phyloP scores from a whole-genome alignment of 2,329 filamentous ascomycete genomes.

The Colletotrichum camelliae region DNA sequence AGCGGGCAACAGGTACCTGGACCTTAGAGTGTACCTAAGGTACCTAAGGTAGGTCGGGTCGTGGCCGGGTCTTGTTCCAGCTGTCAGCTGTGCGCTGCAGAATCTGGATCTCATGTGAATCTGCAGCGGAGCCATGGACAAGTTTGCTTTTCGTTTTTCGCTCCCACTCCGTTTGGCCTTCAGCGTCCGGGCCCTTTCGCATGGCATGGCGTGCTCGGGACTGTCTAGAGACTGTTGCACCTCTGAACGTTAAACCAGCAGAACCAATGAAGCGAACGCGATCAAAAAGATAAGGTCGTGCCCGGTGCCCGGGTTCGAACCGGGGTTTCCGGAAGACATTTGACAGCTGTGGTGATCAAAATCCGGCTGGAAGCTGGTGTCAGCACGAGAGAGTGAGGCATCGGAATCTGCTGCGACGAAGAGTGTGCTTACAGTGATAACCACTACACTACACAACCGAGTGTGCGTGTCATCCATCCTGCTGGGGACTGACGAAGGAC shows the following conservation, averaged over 20 bases:
- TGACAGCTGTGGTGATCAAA: not conserved
- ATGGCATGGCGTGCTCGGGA: not conserved
- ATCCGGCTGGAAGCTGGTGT: not conserved
- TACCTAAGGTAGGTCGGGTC: not conserved
- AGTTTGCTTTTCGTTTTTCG: not conserved
- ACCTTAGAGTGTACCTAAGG: no score
- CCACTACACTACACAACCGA: not conserved
- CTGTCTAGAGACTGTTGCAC: not conserved
- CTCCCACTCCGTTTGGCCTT: not conserved
- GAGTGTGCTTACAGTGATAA: not conserved
- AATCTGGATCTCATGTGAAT: not conserved
- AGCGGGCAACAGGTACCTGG: not conserved
- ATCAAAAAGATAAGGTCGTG: not conserved
- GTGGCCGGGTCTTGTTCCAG: not conserved
- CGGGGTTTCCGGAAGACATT: not conserved
- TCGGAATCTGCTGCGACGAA: not conserved
- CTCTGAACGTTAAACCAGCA: not conserved
- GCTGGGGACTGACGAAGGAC: not conserved
- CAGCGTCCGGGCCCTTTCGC: not conserved
- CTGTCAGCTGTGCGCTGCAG: not conserved
- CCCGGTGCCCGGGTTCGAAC: not conserved
- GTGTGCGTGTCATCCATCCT: slow-evolving; percentile 9
- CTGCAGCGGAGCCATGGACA: not conserved
- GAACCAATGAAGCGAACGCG: not conserved
- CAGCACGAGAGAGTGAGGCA: not conserved